These are phyloP conservation scores for Aspergillus floridensis DNA, from an alignment of 2,329 filamentous ascomycete species.

Conservation along the genomic window DNA sequence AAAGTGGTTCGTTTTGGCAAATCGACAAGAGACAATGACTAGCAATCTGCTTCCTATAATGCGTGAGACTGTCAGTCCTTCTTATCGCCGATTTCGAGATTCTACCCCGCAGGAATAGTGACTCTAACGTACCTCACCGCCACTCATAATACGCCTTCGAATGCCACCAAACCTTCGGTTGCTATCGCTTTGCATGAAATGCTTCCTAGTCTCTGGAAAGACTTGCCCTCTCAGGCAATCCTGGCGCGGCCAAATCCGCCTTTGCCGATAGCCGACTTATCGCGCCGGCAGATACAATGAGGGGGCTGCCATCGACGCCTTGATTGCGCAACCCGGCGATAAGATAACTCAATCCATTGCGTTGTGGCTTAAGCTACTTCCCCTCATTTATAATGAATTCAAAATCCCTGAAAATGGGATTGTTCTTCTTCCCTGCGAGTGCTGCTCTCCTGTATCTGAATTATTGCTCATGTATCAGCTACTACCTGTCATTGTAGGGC, in stretches of 20 bases:
- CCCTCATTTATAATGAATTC: not conserved
- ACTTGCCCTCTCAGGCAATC: slow-evolving; percentile 3
- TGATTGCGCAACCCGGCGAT: slow-evolving; percentile 6
- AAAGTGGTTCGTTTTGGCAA: not conserved
- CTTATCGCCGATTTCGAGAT: not conserved
- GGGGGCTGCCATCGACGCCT: not conserved
- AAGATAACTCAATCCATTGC: slow-evolving; percentile 2
- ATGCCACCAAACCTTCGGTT: not conserved
- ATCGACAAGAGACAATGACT: not conserved
- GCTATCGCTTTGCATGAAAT: not conserved
- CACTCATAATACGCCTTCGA: not conserved
- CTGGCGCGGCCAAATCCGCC: slow-evolving; percentile 1
- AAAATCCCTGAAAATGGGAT: not conserved
- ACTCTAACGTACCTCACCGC: not conserved
- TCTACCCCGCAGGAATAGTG: not conserved
- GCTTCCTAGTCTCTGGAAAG: not conserved
- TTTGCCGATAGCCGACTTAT: not conserved
- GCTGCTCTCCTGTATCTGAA: not conserved
- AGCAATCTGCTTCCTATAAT: not conserved
- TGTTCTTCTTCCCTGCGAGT: not conserved
- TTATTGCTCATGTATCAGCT: not conserved
- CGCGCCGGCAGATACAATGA: not conserved
- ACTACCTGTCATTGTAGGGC: slow-evolving; percentile 4
- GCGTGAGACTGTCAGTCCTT: not conserved
- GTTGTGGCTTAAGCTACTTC: not conserved